phyloP scores from a whole-genome alignment of 2,329 filamentous ascomycete species.

The Hypoxylon sp. region DNA sequence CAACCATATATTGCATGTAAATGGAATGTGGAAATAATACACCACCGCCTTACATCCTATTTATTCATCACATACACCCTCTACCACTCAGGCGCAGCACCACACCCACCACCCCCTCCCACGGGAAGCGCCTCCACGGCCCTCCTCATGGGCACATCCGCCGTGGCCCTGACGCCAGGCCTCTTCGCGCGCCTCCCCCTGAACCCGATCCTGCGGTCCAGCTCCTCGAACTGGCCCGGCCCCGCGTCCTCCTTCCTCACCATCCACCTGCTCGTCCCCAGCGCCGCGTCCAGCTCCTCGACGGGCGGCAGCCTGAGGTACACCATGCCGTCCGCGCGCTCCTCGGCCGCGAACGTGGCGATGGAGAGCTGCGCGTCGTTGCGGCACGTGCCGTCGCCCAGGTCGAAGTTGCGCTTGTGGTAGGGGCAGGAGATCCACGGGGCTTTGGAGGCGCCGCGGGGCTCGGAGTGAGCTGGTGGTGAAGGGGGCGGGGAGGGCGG shows the following conservation, averaged over 20 bases:
- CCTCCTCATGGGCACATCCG: slow-evolving; percentile 53
- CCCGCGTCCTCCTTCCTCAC: slow-evolving; percentile 76
- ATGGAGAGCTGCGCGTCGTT: slow-evolving; percentile 83
- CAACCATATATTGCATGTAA: too few species aligned
- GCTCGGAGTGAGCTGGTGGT: slow-evolving; percentile 54
- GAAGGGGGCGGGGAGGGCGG: slow-evolving; percentile 41
- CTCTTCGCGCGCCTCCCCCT: slow-evolving; percentile 60
- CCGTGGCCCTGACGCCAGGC: slow-evolving; percentile 55
- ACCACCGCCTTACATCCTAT: too few species aligned
- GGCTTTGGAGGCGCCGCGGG: slow-evolving; percentile 38
- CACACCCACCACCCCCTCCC: slow-evolving; percentile 54
- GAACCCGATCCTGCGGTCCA: slow-evolving; percentile 62
- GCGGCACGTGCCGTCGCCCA: slow-evolving; percentile 77
- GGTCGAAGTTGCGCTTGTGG: slow-evolving; percentile 91
- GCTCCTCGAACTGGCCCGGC: slow-evolving; percentile 55
- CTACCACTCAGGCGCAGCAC: slow-evolving; percentile 62
- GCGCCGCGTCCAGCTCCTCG: slow-evolving; percentile 80
- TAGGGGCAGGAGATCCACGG: slow-evolving; percentile 90
- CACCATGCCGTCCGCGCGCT: slow-evolving; percentile 78
- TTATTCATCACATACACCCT: too few species aligned
- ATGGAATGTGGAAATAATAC: too few species aligned
- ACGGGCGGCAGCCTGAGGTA: slow-evolving; percentile 85
- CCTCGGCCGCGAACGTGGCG: slow-evolving; percentile 83
- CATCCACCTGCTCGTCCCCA: slow-evolving; percentile 84
- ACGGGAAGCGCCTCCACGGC: slow-evolving; percentile 54